These are phyloP conservation scores for Sugiyamaella neomexicana DNA, from an alignment of 1,139 yeast species.

Conservation along the genomic window DNA sequence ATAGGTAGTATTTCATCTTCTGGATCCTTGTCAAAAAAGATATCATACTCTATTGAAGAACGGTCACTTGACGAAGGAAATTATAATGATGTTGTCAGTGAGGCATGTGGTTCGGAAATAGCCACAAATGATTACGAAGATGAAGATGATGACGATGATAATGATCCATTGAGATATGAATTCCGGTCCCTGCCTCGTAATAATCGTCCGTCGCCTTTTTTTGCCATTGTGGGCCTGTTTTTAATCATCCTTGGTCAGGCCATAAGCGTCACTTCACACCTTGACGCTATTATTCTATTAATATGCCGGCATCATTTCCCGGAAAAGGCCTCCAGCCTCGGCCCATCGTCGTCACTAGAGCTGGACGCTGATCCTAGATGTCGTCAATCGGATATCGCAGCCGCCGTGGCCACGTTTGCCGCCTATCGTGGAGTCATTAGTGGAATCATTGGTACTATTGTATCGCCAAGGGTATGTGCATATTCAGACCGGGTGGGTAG, in stretches of 20 bases:
- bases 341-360: neutral
- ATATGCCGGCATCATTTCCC: slow-evolving; percentile 23
- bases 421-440: slow-evolving; percentile 28
- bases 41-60: slow-evolving; percentile 10
- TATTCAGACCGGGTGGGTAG: slow-evolving; percentile 66
- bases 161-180: slow-evolving; percentile 16
- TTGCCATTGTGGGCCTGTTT: slow-evolving; percentile 13
- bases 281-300: slow-evolving; percentile 21
- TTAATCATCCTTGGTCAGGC: slow-evolving; percentile 17
- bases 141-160: slow-evolving; percentile 7
- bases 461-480: slow-evolving; percentile 50
- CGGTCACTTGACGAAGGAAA: slow-evolving; percentile 8
- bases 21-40: neutral
- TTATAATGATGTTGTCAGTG: slow-evolving; percentile 9
- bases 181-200: slow-evolving; percentile 16
- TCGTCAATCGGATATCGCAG: slow-evolving; percentile 26
- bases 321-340: slow-evolving; percentile 11
- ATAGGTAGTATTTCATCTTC: slow-evolving; percentile 9
- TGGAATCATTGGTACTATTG: slow-evolving; percentile 27
- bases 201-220: slow-evolving; percentile 20
- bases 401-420: slow-evolving; percentile 30
- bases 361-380: slow-evolving; percentile 30
- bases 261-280: slow-evolving; percentile 18
- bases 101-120: slow-evolving; percentile 14
- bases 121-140: slow-evolving; percentile 8